A percentile compares a stretch with the other conserved stretches of the same genome.
Conservation (phyloP, 345 rosid species). For the Carallia pectinifolia region DNA sequence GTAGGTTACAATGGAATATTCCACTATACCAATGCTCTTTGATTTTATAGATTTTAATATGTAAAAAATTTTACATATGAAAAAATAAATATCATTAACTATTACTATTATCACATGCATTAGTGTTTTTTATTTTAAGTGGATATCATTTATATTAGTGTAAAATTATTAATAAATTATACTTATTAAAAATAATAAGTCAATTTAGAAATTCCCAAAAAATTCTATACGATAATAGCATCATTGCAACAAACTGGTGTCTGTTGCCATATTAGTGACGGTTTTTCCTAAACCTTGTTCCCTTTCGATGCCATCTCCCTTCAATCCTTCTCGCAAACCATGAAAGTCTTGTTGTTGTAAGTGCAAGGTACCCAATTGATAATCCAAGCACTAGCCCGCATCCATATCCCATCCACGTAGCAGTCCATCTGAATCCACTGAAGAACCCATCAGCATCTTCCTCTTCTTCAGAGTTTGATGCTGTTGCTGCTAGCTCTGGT, state of each 20-base stretch:
- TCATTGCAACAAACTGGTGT: not conserved
- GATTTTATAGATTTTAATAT: no score
- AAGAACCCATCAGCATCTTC: not conserved
- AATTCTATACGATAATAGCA: no score
- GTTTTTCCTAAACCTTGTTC: not conserved
- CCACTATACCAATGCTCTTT: no score
- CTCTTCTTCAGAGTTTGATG: not conserved
- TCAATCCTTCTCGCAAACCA: constrained; percentile 13
- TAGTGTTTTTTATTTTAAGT: no score
- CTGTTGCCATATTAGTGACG: not conserved
- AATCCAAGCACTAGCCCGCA: constrained; percentile 1
- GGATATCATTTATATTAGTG: no score
- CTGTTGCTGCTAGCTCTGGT: not conserved
- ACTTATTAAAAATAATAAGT: no score
- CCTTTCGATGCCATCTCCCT: not conserved
- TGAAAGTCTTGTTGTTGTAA: not conserved
- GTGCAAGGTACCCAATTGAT: not conserved
- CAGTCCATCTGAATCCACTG: constrained; percentile 13
- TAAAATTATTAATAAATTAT: no score
- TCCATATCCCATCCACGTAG: constrained; percentile 17
- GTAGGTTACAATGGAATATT: no score
- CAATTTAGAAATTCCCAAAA: no score
- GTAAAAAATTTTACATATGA: no score
- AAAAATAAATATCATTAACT: no score
- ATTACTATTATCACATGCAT: no score